Evolutionary conservation across 768 basidiomycete species (phyloP), one percentile per base, ranked within the genome.

Genomic region (Boletellus ananiceps): DNA sequence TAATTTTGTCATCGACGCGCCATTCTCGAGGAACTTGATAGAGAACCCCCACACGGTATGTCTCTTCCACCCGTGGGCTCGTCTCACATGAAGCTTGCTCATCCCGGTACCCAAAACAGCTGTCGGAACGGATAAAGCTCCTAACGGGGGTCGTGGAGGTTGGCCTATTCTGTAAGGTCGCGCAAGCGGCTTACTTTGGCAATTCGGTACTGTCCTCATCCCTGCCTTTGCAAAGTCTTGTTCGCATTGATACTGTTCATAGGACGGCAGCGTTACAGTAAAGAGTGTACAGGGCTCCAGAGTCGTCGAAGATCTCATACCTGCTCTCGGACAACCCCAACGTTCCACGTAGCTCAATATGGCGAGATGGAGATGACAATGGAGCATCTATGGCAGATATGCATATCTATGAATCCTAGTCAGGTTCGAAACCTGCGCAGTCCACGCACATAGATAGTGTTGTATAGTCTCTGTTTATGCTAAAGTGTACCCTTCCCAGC

Each of bases 81-180:
- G 27, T 33, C 40, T 54, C 25, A 54, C 32, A 1, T 18, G 25
- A 12, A 9, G 13, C 4, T 6, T 1, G 6, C 31, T 21, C 19
- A 1, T 25, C 23, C 23, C 23, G 23, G 23, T 25, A 7, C 16
- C 11, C 13, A 32, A 42, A 25, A 12, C 62, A 94, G 89, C 75
- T 97, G 15, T 71, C 95, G 71, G 67, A 74, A 14, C 74, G 78
- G 52, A 86, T 98, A 62, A 98, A 97, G 74, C 81, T 95, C 79
- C 76, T 98, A 51, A 98, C 95, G 3, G 96, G 96, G 40, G 92
- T 97, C 19, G 91, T 98, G n/a, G 96, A 99, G 68, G 96, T 97
- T 31, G 96, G 96, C 1, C 69, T 99, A n/a, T 98, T 99, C 73
- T 93, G 91, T 64, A 75, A 83, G 46, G 85, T 96, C 77, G 93